These are phyloP conservation scores for Melaleuca quinquenervia DNA, from an alignment of 345 rosid species.

Conservation along the genomic window DNA sequence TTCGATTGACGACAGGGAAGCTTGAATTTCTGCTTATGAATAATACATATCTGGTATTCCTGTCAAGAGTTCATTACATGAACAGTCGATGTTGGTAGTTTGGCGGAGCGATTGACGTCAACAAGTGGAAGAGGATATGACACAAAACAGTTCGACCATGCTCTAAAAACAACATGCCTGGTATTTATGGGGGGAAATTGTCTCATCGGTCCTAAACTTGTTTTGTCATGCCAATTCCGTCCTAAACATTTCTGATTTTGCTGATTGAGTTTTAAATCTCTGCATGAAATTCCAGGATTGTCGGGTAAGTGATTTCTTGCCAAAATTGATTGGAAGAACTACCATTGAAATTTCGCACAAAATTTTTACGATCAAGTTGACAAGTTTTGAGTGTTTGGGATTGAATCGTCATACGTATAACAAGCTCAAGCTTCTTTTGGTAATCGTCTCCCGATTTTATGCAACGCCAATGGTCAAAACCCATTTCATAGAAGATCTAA, in stretches of 20 bases:
- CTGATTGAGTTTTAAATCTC: not conserved
- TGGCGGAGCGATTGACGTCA: not conserved
- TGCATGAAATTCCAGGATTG: not conserved
- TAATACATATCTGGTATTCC: not conserved
- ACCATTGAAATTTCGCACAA: not conserved
- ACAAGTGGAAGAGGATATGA: not conserved
- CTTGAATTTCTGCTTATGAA: not conserved
- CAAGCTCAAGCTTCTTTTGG: too few species aligned
- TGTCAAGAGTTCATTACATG: not conserved
- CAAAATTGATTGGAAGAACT: not conserved
- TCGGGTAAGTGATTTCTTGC: accelerated
- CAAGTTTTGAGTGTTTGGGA: not conserved
- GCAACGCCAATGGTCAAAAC: not conserved
- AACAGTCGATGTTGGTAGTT: not conserved
- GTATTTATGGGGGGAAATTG: not conserved
- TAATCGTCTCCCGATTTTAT: not conserved
- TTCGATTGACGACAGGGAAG: not conserved
- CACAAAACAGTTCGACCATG: not conserved
- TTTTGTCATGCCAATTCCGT: not conserved
- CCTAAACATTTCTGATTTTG: not conserved
- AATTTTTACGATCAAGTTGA: accelerated
- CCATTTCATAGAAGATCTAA: not conserved
- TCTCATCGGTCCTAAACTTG: not conserved
- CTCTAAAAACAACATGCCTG: not conserved
- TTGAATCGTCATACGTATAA: not conserved